Percentiles rank a stretch among this genome's conserved stretches.
Evolutionary conservation across 192 early-diverging fungal genomes (phyloP).

Genomic region (Backusella tarrabulga): DNA sequence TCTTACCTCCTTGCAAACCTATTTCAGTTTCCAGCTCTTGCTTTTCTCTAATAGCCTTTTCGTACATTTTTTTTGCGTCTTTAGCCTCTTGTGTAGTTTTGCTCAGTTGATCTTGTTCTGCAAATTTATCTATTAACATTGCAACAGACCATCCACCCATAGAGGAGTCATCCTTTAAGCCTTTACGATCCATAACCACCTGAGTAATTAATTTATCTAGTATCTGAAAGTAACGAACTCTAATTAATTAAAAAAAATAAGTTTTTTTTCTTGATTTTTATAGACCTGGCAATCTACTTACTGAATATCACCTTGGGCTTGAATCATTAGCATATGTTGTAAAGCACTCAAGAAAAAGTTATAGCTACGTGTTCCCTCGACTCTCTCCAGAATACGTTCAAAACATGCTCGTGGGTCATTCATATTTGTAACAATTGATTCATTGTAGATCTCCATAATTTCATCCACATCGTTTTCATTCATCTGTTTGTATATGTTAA

Average conservation of each 20-base stretch:
- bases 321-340: conserved; percentile 72
- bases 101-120: conserved; percentile 74
- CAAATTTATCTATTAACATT: conserved; percentile 69
- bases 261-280: neutral
- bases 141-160: conserved; percentile 66
- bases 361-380: conserved; percentile 69
- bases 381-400: conserved; percentile 62
- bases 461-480: conserved; percentile 51
- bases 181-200: conserved; percentile 75
- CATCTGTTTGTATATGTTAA: conserved; percentile 33
- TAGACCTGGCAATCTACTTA: neutral
- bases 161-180: conserved; percentile 50
- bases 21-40: conserved; percentile 72
- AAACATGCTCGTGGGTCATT: conserved; percentile 78
- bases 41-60: conserved; percentile 64
- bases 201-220: conserved; percentile 76
- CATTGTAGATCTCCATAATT: conserved; percentile 60
- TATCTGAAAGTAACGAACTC: conserved; percentile 74
- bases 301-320: conserved; percentile 63
- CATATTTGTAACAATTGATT: conserved; percentile 71
- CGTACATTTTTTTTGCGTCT: conserved; percentile 60
- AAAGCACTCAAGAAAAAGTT: conserved; percentile 74
- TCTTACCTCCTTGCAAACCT: conserved; percentile 58
- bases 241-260: conserved; percentile 26
- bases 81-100: conserved; percentile 65